Conservation (phyloP, 2,329 filamentous ascomycete genomes). For the Tolypocladium pustulatum region DNA sequence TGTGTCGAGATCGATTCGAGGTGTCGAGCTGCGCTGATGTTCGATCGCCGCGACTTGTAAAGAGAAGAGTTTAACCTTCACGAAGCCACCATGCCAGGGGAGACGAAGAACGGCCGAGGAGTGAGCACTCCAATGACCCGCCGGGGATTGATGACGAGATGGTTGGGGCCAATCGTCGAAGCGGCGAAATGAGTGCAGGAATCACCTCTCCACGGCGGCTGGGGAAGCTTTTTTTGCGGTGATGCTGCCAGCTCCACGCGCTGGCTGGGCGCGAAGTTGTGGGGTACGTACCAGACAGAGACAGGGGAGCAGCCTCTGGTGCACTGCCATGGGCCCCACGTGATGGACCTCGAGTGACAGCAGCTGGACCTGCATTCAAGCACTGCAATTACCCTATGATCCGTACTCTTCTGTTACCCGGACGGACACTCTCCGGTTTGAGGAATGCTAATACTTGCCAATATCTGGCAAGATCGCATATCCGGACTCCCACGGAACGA, state of each 20-base stretch:
- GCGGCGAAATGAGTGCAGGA: conserved; percentile 1
- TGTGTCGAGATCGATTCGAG: not conserved
- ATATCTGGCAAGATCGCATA: not conserved
- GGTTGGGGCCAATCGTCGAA: not conserved
- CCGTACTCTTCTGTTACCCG: not conserved
- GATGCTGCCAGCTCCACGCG: conserved; percentile 5
- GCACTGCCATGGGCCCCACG: conserved; percentile 2
- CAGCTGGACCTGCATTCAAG: not conserved
- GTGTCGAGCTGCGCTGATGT: not conserved
- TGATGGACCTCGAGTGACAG: conserved; percentile 1
- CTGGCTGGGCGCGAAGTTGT: not conserved
- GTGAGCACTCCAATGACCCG: not conserved
- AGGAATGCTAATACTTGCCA: not conserved
- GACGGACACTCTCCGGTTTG: not conserved
- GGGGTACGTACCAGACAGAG: not conserved
- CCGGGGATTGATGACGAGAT: not conserved
- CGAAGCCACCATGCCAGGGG: conserved; percentile 3
- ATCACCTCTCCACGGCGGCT: not conserved
- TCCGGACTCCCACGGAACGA: not conserved
- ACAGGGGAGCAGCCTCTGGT: not conserved
- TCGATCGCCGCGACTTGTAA: not conserved
- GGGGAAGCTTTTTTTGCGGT: conserved; percentile 4
- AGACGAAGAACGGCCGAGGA: not conserved
- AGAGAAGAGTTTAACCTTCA: not conserved
- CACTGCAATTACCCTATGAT: not conserved